A percentile compares a stretch with the other conserved stretches of the same genome.
Conservation (phyloP, 768 basidiomycete species). For the Boletus sp. region DNA sequence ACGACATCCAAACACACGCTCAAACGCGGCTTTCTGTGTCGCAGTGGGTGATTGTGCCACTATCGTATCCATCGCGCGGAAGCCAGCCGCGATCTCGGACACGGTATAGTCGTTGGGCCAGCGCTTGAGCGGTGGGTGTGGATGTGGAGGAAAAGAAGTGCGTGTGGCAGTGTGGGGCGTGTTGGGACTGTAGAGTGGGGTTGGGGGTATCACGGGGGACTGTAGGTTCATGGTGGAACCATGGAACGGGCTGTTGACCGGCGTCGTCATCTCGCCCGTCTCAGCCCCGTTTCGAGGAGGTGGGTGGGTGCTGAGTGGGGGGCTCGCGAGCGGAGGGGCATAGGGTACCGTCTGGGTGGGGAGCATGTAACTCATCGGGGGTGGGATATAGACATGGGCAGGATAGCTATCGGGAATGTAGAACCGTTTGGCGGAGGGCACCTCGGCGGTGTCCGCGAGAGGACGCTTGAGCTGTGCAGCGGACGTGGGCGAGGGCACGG, state of each 20-base stretch:
- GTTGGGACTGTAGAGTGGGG: conserved; percentile 23
- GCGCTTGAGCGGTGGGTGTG: conserved; percentile 63
- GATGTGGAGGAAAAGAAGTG: conserved; percentile 45
- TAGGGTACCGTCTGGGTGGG: conserved; percentile 28
- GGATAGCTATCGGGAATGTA: conserved; percentile 28
- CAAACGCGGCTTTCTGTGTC: conserved; percentile 66
- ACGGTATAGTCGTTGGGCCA: conserved; percentile 80
- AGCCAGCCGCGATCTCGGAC: conserved; percentile 58
- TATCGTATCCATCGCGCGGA: conserved; percentile 46
- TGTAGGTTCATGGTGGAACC: conserved; percentile 12
- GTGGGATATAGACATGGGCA: conserved; percentile 29
- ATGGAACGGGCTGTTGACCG: conserved; percentile 16
- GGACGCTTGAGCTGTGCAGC: conserved; percentile 26
- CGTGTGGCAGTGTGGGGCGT: conserved; percentile 22
- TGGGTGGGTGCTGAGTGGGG: conserved; percentile 13
- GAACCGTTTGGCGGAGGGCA: conserved; percentile 27
- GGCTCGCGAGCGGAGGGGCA: conserved; percentile 18
- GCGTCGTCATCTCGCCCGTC: conserved; percentile 13
- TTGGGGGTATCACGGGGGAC: conserved; percentile 16
- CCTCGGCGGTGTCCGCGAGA: conserved; percentile 21
- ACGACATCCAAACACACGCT: conserved; percentile 64
- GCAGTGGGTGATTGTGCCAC: conserved; percentile 37
- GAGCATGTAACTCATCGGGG: conserved; percentile 27
- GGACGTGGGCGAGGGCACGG: conserved; percentile 5
- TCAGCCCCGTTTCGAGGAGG: conserved; percentile 13